phyloP scores from a whole-genome alignment of 306 rosid species.

The Lathyrus sativus region DNA sequence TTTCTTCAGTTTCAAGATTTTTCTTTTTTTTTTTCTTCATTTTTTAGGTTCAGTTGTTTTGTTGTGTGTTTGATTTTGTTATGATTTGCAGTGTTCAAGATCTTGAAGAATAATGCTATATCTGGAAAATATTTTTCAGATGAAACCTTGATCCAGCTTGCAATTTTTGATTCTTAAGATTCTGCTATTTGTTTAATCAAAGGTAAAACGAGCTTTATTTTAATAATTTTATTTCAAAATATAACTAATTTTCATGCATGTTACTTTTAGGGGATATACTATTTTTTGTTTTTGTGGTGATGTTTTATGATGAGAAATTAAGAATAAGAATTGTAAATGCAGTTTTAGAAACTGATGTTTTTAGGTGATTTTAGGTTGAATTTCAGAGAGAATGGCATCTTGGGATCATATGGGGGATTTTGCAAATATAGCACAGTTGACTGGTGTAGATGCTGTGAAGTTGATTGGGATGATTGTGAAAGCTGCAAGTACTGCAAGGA shows the following conservation, averaged over 20 bases:
- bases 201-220: constrained; percentile 26
- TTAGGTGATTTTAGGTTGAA: constrained; percentile 39
- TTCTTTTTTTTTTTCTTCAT: neutral
- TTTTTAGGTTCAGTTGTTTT: constrained; percentile 5
- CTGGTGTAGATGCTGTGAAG: constrained; percentile 82
- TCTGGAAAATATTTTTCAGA: constrained; percentile 33
- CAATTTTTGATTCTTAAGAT: constrained; percentile 13
- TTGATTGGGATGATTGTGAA: constrained; percentile 80
- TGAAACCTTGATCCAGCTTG: constrained; percentile 50
- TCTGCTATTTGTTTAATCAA: constrained; percentile 15
- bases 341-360: constrained; percentile 11
- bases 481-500: constrained; percentile 88
- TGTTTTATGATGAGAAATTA: constrained; percentile 20
- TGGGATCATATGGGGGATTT: constrained; percentile 87
- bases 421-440: constrained; percentile 83
- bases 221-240: neutral
- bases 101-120: constrained; percentile 43
- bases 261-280: neutral
- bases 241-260: neutral
- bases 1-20: constrained; percentile 30
- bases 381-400: constrained; percentile 57
- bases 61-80: constrained; percentile 27
- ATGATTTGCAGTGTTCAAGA: constrained; percentile 48
- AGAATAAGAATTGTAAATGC: neutral
- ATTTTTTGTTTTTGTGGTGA: neutral